A percentile compares a stretch with the other conserved stretches of the same genome.
These are phyloP conservation scores for Capsicum chinense DNA, from an alignment of 257 asterid genomes.

Conservation along the genomic window DNA sequence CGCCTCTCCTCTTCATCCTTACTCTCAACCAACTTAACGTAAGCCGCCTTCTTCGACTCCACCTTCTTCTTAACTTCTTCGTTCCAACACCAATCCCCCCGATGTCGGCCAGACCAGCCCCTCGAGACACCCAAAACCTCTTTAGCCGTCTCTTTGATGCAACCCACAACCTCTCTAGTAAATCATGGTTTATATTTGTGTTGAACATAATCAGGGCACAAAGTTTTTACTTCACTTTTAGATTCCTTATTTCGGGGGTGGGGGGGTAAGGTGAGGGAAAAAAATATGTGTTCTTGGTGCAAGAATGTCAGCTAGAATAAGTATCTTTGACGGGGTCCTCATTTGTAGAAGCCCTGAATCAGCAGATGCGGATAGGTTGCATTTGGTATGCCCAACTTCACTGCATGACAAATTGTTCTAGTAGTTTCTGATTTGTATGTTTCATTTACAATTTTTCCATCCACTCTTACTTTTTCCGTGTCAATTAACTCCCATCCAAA, in stretches of 20 bases:
- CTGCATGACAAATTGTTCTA: background rate
- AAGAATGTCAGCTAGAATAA: conserved; percentile 8
- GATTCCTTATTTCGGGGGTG: background rate
- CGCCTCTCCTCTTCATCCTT: no score
- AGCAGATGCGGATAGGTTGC: conserved; percentile 10
- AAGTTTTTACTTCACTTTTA: background rate
- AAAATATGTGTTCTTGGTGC: background rate
- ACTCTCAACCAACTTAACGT: no score
- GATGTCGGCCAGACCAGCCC: no score
- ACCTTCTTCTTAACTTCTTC: no score
- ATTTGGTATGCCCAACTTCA: conserved; percentile 18
- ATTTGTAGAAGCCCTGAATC: background rate
- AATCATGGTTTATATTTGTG: background rate
- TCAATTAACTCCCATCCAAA: conserved; percentile 4
- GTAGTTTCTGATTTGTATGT: background rate
- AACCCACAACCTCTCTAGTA: background rate
- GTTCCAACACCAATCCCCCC: no score
- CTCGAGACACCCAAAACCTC: no score
- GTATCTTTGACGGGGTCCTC: background rate
- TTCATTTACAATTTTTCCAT: background rate
- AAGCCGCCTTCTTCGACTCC: no score
- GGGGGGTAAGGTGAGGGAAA: background rate
- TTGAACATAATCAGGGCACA: background rate
- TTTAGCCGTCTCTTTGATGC: no score
- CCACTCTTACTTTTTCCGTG: background rate